Conservation (phyloP, 345 rosid genomes). For the Arabidopsis arenosa region DNA sequence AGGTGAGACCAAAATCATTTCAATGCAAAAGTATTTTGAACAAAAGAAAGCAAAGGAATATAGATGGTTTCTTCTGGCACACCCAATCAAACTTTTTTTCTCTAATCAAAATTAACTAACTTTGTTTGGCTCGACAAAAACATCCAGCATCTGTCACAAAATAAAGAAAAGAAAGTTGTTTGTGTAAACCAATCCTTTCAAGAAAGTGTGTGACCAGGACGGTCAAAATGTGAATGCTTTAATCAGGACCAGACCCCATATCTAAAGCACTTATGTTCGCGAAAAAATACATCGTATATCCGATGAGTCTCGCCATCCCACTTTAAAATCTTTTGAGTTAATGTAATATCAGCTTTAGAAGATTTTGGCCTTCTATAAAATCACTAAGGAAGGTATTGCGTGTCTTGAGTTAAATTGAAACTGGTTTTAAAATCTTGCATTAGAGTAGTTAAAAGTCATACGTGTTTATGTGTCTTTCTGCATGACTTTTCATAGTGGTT, state of each 20-base stretch:
- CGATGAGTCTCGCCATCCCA: conserved; percentile 18
- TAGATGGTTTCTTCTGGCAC: conserved; percentile 39
- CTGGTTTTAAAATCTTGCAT: conserved; percentile 35
- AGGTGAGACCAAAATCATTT: conserved; percentile 35
- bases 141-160: conserved; percentile 2
- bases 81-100: conserved; percentile 32
- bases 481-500: conserved; percentile 33
- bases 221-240: conserved; percentile 43
- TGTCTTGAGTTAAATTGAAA: conserved; percentile 8
- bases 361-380: conserved; percentile 7
- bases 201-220: conserved; percentile 41
- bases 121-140: conserved; percentile 30
- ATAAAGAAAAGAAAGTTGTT: not conserved
- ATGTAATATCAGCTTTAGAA: conserved; percentile 9
- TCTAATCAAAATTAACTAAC: conserved; percentile 21
- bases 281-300: conserved; percentile 9
- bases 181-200: conserved; percentile 33
- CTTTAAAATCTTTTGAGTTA: not conserved
- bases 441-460: conserved; percentile 3
- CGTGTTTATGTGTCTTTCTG: conserved; percentile 2
- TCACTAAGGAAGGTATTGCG: not conserved
- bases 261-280: conserved; percentile 30
- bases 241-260: conserved; percentile 38
- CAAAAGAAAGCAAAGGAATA: conserved; percentile 39
- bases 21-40: conserved; percentile 39